Base-by-base conservation (phyloP, 176 grass and related monocot genomes). In the Carex myosuroides region DNA sequence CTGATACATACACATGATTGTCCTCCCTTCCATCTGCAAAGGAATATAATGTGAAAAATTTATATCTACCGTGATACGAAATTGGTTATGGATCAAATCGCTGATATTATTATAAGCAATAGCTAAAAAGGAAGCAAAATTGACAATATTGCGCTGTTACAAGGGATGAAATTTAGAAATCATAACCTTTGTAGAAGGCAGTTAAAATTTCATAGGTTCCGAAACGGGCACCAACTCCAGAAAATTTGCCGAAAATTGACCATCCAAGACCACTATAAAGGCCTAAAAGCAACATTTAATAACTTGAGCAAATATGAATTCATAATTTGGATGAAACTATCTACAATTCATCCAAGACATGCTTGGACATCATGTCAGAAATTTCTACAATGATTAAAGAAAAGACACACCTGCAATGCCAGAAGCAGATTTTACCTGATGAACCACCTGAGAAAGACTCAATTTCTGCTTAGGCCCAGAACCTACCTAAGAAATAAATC, bases 201-300 rank as follows among this genome's bases (percentile, higher is more conserved):
- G 92, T 95, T 86, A 95, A 77, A 79, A 98, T 86, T 83, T 98
- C 96, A 89, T 93, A 98, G 76, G 79, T 87, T 70, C 93, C 92
- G 84, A 98, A 98, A 21, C 95, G 95, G 41, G 89, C 88, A 89
- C 93, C 96, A 13, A 99, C 81, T 18, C 93, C 91, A 67, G 91
- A 79, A 68, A 95, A 37, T 64, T 83, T 99, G 55, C 91, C 85
- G 56, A 90, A 42, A 66, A 89, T 56, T 39, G 93, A 99, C 96
- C 91, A 99, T 90, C 93, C 88, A 14, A 99, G 61, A 44, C 96
- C 96, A 83, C 86, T 90, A 79, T 92, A 92, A 60, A 99, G 14
- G 39, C 96, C 96, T 99, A 71, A 64, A 87, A 86, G 20, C 29
- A 48, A 26, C 22, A 84, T 60, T 35, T 0, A 26, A 64, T 24